Conservation (phyloP, 345 rosid genomes). For the Schrenkiella parvula region DNA sequence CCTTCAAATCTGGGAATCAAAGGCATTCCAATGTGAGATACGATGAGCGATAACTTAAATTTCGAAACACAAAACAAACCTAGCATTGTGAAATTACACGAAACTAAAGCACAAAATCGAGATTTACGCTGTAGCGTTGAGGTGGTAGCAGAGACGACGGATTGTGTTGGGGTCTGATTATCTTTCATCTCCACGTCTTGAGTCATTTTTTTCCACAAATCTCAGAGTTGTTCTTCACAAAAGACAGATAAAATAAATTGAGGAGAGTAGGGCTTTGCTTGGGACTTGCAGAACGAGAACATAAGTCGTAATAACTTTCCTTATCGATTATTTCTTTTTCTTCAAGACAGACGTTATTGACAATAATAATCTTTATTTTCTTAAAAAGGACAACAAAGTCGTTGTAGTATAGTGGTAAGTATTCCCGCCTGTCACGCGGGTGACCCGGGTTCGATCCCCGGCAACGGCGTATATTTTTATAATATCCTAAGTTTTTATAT, state of each 20-base stretch:
- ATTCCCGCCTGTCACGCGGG: slow-evolving; percentile 96
- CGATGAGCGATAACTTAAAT: not conserved
- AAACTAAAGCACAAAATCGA: not conserved
- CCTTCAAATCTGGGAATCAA: slow-evolving; percentile 60
- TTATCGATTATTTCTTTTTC: slow-evolving; percentile 32
- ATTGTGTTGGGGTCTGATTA: slow-evolving; percentile 48
- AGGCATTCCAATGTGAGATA: not conserved
- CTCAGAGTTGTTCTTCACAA: not conserved
- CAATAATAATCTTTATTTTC: not conserved
- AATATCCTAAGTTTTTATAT: not conserved
- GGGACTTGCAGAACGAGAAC: not conserved
- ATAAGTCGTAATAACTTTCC: not conserved
- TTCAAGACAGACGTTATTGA: slow-evolving; percentile 35
- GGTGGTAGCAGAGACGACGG: slow-evolving; percentile 47
- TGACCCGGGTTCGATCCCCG: slow-evolving; percentile 89
- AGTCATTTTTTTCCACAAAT: slow-evolving; percentile 44
- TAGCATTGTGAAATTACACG: not conserved
- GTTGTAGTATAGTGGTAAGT: slow-evolving; percentile 96
- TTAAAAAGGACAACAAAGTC: slow-evolving; percentile 6
- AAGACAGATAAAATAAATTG: not conserved
- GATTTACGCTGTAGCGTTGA: slow-evolving; percentile 57
- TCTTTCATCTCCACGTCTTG: slow-evolving; percentile 87
- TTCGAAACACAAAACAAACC: not conserved
- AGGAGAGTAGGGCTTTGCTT: not conserved
- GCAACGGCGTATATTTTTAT: slow-evolving; percentile 9